These are phyloP conservation scores for Geoglossum glabrum DNA, from an alignment of 495 filamentous ascomycete genomes.

Conservation along the genomic window DNA sequence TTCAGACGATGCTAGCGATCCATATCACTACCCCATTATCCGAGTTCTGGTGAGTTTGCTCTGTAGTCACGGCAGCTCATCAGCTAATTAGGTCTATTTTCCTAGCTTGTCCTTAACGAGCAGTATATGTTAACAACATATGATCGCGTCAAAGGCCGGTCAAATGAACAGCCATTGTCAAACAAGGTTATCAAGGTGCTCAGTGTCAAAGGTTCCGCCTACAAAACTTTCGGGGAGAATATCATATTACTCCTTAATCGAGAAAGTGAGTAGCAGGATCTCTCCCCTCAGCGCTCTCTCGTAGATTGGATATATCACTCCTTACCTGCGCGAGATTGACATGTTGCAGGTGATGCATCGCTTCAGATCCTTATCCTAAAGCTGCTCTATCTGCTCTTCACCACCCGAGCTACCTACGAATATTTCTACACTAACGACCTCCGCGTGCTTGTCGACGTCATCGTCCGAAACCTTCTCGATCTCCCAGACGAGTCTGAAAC, in stretches of 20 bases:
- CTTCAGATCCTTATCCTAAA: slow-evolving; percentile 90
- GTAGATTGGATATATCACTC: neutral
- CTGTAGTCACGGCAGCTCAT: slow-evolving; percentile 6
- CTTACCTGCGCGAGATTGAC: neutral
- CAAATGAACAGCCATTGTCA: slow-evolving; percentile 36
- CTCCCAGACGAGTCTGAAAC: slow-evolving; percentile 62
- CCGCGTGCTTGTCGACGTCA: slow-evolving; percentile 82
- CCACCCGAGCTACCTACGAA: slow-evolving; percentile 73
- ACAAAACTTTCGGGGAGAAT: slow-evolving; percentile 93
- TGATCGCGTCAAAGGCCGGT: slow-evolving; percentile 24
- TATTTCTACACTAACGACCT: slow-evolving; percentile 98
- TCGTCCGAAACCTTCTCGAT: slow-evolving; percentile 88
- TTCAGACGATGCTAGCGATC: slow-evolving; percentile 78
- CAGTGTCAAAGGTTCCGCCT: slow-evolving; percentile 53
- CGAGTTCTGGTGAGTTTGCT: slow-evolving; percentile 53
- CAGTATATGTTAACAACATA: slow-evolving; percentile 78
- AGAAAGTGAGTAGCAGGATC: slow-evolving; percentile 40
- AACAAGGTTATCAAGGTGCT: slow-evolving; percentile 87
- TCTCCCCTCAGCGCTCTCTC: neutral
- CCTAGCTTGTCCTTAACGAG: slow-evolving; percentile 84
- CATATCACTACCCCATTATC: slow-evolving; percentile 91
- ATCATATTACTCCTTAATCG: slow-evolving; percentile 91
- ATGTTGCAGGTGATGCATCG: slow-evolving; percentile 45
- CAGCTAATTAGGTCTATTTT: slow-evolving; percentile 4
- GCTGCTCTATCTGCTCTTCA: slow-evolving; percentile 85